A percentile compares a stretch with the other conserved stretches of the same genome.
phyloP scores from a whole-genome alignment of 2,329 filamentous ascomycete genomes.

The Neospermospora avenae region DNA sequence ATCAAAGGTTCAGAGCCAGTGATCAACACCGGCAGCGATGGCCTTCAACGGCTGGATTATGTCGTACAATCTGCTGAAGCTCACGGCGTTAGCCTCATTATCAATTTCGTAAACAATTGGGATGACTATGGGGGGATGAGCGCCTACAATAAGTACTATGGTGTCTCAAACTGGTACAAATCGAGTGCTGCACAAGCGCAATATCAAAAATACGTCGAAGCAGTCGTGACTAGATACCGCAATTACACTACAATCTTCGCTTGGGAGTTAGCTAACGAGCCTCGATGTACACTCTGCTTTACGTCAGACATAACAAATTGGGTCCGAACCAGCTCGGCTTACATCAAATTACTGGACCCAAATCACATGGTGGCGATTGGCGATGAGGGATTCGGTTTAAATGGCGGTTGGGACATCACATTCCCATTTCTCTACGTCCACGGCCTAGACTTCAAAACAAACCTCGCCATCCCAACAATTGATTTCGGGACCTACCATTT shows the following conservation, averaged over 20 bases:
- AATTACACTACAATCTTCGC: conserved; percentile 59
- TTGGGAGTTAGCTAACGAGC: conserved; percentile 69
- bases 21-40: conserved; percentile 62
- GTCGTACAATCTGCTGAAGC: conserved; percentile 58
- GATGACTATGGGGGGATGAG: conserved; percentile 63
- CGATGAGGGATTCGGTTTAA: conserved; percentile 55
- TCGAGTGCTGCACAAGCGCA: conserved; percentile 49
- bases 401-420: conserved; percentile 36
- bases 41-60: conserved; percentile 62
- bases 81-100: conserved; percentile 59
- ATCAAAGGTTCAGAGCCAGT: conserved; percentile 46
- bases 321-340: too few relatives aligned
- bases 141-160: conserved; percentile 54
- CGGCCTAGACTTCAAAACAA: conserved; percentile 46
- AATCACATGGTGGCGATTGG: conserved; percentile 61
- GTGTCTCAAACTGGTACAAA: conserved; percentile 53
- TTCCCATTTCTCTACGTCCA: conserved; percentile 42
- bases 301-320: conserved; percentile 58
- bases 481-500: conserved; percentile 53
- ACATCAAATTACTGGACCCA: too few relatives aligned
- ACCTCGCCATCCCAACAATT: conserved; percentile 44
- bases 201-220: conserved; percentile 57
- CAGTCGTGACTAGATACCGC: conserved; percentile 58
- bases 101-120: conserved; percentile 69
- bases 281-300: conserved; percentile 59